Evolutionary conservation across 805 yeast genomes (phyloP).

Genomic region (Ogataea trehaloabstinens): DNA sequence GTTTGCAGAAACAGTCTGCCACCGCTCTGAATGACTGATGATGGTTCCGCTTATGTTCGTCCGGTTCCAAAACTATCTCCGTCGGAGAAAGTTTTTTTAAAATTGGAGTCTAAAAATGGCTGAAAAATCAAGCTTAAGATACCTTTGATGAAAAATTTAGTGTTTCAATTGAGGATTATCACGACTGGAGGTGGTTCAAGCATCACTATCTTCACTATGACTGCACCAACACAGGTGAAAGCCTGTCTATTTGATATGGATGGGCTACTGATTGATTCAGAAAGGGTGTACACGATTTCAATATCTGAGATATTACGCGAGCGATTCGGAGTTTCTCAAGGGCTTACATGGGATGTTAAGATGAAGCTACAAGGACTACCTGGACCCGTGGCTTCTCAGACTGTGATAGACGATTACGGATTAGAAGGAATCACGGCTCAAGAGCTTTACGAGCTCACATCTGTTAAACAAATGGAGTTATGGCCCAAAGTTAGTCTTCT

Average conservation of each 20-base stretch:
- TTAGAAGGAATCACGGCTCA: slow-evolving; percentile 63
- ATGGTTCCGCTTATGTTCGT: no score
- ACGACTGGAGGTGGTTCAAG: no score
- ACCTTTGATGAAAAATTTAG: no score
- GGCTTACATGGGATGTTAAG: slow-evolving; percentile 89
- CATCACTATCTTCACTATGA: no score
- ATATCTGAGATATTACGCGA: slow-evolving; percentile 62
- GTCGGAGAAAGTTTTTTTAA: slow-evolving; percentile 2
- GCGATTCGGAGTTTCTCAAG: slow-evolving; percentile 55
- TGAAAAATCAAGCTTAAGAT: no score
- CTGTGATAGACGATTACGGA: slow-evolving; percentile 65
- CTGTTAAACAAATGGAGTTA: slow-evolving; percentile 47
- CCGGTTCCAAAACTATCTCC: not conserved
- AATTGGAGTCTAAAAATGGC: no score
- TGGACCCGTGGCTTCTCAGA: slow-evolving; percentile 67
- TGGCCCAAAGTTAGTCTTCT: slow-evolving; percentile 70
- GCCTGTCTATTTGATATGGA: slow-evolving; percentile 73
- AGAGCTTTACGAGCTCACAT: slow-evolving; percentile 53
- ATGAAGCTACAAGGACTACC: slow-evolving; percentile 88
- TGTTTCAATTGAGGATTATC: no score
- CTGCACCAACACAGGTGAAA: slow-evolving; percentile 16
- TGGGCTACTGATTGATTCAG: slow-evolving; percentile 89
- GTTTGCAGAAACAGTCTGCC: slow-evolving; percentile 86
- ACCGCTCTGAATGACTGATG: slow-evolving; percentile 47
- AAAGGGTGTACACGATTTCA: slow-evolving; percentile 83